Evolutionary conservation across 116 monocot species (phyloP).

Genomic region (Zostera marina): DNA sequence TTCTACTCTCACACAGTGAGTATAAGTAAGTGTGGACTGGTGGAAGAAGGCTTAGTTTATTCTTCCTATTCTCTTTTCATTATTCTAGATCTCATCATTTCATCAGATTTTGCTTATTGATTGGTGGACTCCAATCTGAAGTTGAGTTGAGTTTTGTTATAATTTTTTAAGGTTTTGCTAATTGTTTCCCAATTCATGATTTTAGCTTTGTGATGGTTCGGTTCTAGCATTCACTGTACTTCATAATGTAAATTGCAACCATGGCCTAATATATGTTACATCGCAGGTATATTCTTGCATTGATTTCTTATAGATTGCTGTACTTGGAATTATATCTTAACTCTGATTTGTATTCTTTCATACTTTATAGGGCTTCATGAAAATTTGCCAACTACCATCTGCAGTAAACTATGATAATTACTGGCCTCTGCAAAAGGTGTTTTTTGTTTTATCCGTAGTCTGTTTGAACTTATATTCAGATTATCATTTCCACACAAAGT

Average conservation of each 20-base stretch:
- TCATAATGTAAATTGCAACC: slow-evolving; percentile 96
- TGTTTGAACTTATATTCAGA: background rate
- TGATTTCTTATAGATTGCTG: background rate
- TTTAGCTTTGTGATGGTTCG: slow-evolving; percentile 82
- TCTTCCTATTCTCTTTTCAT: too few relatives aligned
- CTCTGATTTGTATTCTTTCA: background rate
- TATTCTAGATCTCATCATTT: background rate
- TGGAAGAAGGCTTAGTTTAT: too few relatives aligned
- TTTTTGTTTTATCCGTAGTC: slow-evolving; percentile 4
- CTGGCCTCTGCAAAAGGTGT: slow-evolving; percentile 94
- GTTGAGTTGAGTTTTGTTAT: background rate
- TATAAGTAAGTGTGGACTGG: too few relatives aligned
- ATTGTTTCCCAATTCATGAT: background rate
- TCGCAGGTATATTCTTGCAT: slow-evolving; percentile 50
- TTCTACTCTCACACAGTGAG: too few relatives aligned
- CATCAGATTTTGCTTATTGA: too few relatives aligned
- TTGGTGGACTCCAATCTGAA: too few relatives aligned
- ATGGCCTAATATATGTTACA: slow-evolving; percentile 93
- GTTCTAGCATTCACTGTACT: slow-evolving; percentile 79
- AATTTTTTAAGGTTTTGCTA: background rate
- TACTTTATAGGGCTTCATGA: slow-evolving; percentile 55
- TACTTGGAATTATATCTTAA: background rate
- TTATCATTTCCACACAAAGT: background rate
- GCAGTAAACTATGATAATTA: slow-evolving; percentile 72
- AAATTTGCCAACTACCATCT: slow-evolving; percentile 93